Evolutionary conservation across 2,329 filamentous ascomycete genomes (phyloP), one percentile per base, ranked within the genome.

Genomic region (Cercospora sojina): DNA sequence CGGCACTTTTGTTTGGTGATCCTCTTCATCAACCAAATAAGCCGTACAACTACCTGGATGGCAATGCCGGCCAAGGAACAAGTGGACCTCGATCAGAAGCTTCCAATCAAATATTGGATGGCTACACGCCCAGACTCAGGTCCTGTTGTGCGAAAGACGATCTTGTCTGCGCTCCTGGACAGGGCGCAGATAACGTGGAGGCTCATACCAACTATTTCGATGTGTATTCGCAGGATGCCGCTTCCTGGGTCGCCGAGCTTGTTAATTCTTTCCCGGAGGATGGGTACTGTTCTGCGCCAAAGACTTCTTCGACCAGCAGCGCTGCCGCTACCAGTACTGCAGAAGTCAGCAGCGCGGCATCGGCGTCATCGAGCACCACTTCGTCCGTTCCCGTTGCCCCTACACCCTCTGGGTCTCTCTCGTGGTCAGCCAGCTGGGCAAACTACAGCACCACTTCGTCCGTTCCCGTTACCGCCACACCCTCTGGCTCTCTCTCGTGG

Each of bases 121-220:
- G 57, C 43, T 72, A 71, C 64, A 69, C 79, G 35, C 70, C 68
- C 59, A 72, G 72, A 41, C 79, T 74, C 32, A 77, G 74, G 58
- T 75, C 74, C 13, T 81, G 79, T 72, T 81, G 80, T 65, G 72
- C 74, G 32, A 66, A 69, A 3, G 75, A 75, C 9, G 80, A 81
- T 62, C 79, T 80, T 1, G 77, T 80, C 63, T 82, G 80, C 67
- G 80, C 79, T 12, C 20, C 61, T 43, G 61, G 61, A 20, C 53
- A 43, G 3, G 73, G 73, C 16, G 79, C 78, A 7, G 68, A 77
- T 25, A 72, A 70, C 3, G 72, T 75, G 2, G 74, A 73, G 8
- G 73, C 73, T 8, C 79, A 81, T 62, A 72, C 77, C 9, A 78
- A 79, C 69, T 81, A 81, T 64, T 80, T 80, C 64, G 73, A 79